phyloP scores from a whole-genome alignment of 2,329 filamentous ascomycete species.

The Aspergillus bombycis region DNA sequence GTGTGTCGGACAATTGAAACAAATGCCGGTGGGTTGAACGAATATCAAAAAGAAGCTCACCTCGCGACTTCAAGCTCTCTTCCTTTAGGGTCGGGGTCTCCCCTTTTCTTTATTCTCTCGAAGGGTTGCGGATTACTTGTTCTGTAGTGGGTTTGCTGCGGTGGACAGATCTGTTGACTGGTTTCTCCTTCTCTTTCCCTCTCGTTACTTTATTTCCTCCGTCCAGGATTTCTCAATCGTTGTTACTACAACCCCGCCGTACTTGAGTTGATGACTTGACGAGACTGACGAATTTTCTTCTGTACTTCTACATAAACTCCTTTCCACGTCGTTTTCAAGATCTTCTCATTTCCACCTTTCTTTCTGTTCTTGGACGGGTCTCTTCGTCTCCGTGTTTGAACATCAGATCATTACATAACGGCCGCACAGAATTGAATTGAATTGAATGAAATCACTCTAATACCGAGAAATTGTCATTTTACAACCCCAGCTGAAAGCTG shows the following conservation, averaged over 20 bases:
- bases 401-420: slow-evolving; percentile 16
- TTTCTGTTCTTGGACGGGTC: slow-evolving; percentile 16
- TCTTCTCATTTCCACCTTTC: slow-evolving; percentile 6
- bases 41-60: slow-evolving; percentile 24
- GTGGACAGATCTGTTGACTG: neutral
- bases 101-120: slow-evolving; percentile 15
- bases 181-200: slow-evolving; percentile 16
- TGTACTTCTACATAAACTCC: slow-evolving; percentile 33
- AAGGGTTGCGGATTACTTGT: slow-evolving; percentile 11
- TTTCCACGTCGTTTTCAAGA: slow-evolving; percentile 18
- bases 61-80: slow-evolving; percentile 13
- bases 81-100: slow-evolving; percentile 18
- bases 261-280: slow-evolving; percentile 42
- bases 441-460: slow-evolving; percentile 12
- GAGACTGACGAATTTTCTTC: slow-evolving; percentile 45
- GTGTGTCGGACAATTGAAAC: slow-evolving; percentile 19
- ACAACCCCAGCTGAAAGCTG: slow-evolving; percentile 8
- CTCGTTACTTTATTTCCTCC: slow-evolving; percentile 8
- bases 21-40: slow-evolving; percentile 20
- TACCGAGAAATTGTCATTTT: slow-evolving; percentile 4
- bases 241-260: slow-evolving; percentile 23
- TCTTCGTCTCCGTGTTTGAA: slow-evolving; percentile 14
- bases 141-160: slow-evolving; percentile 2
- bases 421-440: slow-evolving; percentile 22
- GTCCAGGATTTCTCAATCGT: slow-evolving; percentile 12